Evolutionary conservation across 2,329 filamentous ascomycete species (phyloP).

Genomic region (Pseudogymnoascus pannorum): DNA sequence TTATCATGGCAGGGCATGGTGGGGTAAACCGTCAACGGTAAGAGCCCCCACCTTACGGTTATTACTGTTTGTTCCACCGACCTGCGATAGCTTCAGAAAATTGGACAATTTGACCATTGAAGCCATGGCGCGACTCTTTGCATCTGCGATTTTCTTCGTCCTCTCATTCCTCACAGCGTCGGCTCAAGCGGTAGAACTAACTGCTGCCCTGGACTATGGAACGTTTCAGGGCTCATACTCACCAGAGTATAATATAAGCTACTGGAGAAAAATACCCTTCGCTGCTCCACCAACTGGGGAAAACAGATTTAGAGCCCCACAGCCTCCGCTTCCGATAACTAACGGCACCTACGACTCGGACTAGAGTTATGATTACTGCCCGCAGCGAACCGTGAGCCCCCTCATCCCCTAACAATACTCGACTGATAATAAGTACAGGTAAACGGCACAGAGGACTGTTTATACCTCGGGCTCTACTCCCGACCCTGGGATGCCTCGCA

Average conservation of each 20-base stretch:
- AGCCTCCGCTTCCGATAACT: slow-evolving; percentile 42
- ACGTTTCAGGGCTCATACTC: slow-evolving; percentile 47
- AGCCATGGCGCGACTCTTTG: neutral
- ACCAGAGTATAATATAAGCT: slow-evolving; percentile 46
- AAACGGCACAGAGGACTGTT: slow-evolving; percentile 52
- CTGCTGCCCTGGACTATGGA: slow-evolving; percentile 40
- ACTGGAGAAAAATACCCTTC: slow-evolving; percentile 55
- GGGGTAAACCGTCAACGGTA: neutral
- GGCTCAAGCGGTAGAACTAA: slow-evolving; percentile 20
- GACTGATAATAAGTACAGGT: slow-evolving; percentile 26
- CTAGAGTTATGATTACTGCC: slow-evolving; percentile 51
- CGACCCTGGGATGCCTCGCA: slow-evolving; percentile 43
- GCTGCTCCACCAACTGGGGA: slow-evolving; percentile 49
- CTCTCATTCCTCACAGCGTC: neutral
- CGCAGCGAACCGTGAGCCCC: slow-evolving; percentile 42
- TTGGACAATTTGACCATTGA: neutral
- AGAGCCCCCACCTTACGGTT: neutral
- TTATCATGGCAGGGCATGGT: neutral
- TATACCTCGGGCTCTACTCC: slow-evolving; percentile 53
- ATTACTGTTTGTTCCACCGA: neutral
- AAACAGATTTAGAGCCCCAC: slow-evolving; percentile 54
- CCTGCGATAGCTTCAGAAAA: neutral
- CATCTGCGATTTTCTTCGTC: neutral
- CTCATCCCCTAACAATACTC: neutral
- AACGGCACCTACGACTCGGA: slow-evolving; percentile 48